phyloP scores from a whole-genome alignment of 2,329 filamentous ascomycete genomes.

The Scolecobasidium constrictum region DNA sequence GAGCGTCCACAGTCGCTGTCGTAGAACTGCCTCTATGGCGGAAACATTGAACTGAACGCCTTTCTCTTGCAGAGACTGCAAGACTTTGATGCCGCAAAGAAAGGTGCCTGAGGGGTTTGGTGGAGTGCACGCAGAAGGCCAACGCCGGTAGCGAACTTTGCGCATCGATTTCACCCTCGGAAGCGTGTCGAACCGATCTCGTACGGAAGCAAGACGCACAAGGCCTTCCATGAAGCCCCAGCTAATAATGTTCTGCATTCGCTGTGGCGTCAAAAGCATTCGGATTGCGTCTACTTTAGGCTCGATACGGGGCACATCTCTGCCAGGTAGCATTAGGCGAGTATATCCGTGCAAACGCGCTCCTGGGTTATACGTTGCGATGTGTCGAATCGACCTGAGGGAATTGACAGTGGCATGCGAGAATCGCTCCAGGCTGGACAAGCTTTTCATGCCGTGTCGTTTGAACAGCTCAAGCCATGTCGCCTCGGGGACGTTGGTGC shows the following conservation, averaged over 20 bases:
- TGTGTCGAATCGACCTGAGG: background rate
- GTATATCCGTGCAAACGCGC: background rate
- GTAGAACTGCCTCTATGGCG: conserved; percentile 16
- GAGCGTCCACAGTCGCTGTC: conserved; percentile 21
- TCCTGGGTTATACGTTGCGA: background rate
- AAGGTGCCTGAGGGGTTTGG: background rate
- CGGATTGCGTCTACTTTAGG: background rate
- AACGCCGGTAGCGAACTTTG: background rate
- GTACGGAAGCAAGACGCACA: conserved; percentile 1
- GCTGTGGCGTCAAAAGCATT: conserved; percentile 16
- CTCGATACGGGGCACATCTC: too few species aligned
- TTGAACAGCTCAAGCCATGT: conserved; percentile 49
- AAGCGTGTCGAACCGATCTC: background rate
- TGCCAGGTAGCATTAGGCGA: background rate
- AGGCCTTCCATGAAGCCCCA: conserved; percentile 21
- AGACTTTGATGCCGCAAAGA: conserved; percentile 17
- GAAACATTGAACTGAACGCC: conserved; percentile 15
- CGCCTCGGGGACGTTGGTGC: conserved; percentile 28
- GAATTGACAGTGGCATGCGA: background rate
- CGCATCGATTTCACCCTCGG: background rate
- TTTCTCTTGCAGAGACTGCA: conserved; percentile 15
- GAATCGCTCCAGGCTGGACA: background rate
- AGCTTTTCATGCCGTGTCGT: conserved; percentile 43
- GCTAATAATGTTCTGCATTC: conserved; percentile 20
- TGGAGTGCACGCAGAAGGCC: conserved; percentile 16